These are phyloP conservation scores for Aspergillus udagawae DNA, from an alignment of 2,329 filamentous ascomycete genomes.

Conservation along the genomic window DNA sequence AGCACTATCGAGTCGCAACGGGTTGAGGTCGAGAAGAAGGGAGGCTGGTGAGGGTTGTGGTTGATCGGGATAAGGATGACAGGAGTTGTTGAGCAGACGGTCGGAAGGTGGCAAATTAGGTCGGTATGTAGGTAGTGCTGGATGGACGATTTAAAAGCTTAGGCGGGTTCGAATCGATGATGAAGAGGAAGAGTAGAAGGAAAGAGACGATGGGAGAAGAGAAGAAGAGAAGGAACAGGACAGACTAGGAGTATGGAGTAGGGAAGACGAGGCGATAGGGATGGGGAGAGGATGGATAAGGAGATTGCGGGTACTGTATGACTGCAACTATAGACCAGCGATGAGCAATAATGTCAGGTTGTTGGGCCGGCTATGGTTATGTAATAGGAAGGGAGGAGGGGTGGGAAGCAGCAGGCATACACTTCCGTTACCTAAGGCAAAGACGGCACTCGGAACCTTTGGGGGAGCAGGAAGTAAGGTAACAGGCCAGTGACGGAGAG, in stretches of 20 bases:
- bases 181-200: constrained; percentile 16
- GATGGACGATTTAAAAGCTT: constrained; percentile 10
- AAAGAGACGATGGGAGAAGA: constrained; percentile 13
- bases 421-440: constrained; percentile 9
- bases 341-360: constrained; percentile 6
- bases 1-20: constrained; percentile 7
- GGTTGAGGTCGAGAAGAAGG: constrained; percentile 3
- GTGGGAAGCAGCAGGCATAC: constrained; percentile 8
- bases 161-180: constrained; percentile 7
- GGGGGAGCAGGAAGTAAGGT: constrained; percentile 5
- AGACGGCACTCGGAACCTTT: constrained; percentile 17
- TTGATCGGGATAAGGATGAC: constrained; percentile 6
- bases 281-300: constrained; percentile 14
- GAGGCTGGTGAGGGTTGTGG: constrained; percentile 7
- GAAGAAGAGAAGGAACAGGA: constrained; percentile 17
- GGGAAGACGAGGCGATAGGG: constrained; percentile 10
- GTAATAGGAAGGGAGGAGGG: constrained; percentile 1
- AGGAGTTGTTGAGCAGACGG: constrained; percentile 3
- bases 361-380: constrained; percentile 6
- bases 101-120: constrained; percentile 6
- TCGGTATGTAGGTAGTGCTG: constrained; percentile 7
- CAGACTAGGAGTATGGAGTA: constrained; percentile 7
- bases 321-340: constrained; percentile 1
- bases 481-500: constrained; percentile 8
- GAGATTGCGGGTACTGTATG: constrained; percentile 4